Conservation (phyloP, 179 eudicot species). For the Amaranthus tricolor region DNA sequence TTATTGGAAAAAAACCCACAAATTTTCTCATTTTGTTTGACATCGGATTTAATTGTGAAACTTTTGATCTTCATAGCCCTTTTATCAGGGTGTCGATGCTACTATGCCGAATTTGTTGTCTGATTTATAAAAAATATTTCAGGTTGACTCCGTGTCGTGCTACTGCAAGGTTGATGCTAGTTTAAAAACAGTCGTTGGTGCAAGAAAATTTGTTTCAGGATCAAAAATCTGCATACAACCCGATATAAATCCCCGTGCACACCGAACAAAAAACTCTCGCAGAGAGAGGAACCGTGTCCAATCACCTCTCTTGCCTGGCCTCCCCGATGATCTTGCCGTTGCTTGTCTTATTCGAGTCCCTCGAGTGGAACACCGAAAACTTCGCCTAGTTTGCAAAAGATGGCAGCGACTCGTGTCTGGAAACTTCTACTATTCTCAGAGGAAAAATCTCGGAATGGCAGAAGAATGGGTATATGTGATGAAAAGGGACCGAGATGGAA, state of each 20-base stretch:
- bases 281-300: constrained; percentile 69
- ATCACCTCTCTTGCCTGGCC: constrained; percentile 90
- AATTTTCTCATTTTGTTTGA: background rate
- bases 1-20: no score
- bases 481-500: constrained; percentile 91
- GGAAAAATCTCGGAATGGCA: constrained; percentile 79
- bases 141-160: constrained; percentile 98
- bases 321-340: constrained; percentile 94
- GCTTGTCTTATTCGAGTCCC: constrained; percentile 96
- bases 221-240: constrained; percentile 93
- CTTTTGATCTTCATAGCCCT: background rate
- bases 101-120: background rate
- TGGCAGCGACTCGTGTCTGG: constrained; percentile 83
- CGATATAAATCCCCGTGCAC: constrained; percentile 83
- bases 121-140: constrained; percentile 20
- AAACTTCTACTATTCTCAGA: constrained; percentile 75
- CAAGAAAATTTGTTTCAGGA: constrained; percentile 90
- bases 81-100: background rate
- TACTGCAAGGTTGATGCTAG: constrained; percentile 93
- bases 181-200: constrained; percentile 89
- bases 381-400: constrained; percentile 88
- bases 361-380: constrained; percentile 80
- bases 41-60: background rate
- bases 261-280: constrained; percentile 64
- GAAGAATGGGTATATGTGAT: constrained; percentile 97